Evolutionary conservation across 2,329 filamentous ascomycete genomes (phyloP), one percentile per base, ranked within the genome.

Genomic region (Rutstroemia sp.): DNA sequence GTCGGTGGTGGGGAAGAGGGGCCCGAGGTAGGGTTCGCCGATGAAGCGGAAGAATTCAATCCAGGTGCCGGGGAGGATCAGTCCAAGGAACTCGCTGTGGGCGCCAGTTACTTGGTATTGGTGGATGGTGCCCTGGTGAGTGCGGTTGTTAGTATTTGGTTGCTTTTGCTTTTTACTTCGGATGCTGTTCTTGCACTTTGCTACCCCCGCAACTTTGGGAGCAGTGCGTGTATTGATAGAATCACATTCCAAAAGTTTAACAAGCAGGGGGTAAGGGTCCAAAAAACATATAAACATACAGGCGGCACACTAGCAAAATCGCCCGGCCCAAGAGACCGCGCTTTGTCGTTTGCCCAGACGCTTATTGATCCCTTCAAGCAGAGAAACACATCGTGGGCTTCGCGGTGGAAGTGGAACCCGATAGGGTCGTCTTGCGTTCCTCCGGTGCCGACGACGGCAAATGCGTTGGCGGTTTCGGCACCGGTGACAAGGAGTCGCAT

Each of bases 1-100:
- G 63, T 83, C 80, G 38, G 70, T 66, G 51, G 79, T 75, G 1
- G 80, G 79, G 16, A 79, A 73, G 18, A 81, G 60, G 1, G 77
- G 62, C 0, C 79, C 79, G 3, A 69, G 60, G 56, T 77, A 82
- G 0, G 76, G 71, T 65, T 83, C 79, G 27, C 74, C 74, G 7
- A 83, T 74, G 63, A 80, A 77, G 50, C 80, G 74, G 70, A 83
- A 83, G 70, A 83, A 83, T 61, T 83, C 79, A 27, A 81, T 71
- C 80, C 80, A 83, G 63, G 80, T 79, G 5, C 79, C 80, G 0
- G 80, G 80, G 0, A 77, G 77, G 27, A 83, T 77, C 3, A 83
- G 67, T 14, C 79, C 79, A 1, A 79, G 68, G 19, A 75, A 74
- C 59, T 83, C 80, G 2, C 78, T 79, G 59, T 82, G 77, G 0